phyloP scores from a whole-genome alignment of 2,329 filamentous ascomycete genomes.

The Aureobasidium musti region DNA sequence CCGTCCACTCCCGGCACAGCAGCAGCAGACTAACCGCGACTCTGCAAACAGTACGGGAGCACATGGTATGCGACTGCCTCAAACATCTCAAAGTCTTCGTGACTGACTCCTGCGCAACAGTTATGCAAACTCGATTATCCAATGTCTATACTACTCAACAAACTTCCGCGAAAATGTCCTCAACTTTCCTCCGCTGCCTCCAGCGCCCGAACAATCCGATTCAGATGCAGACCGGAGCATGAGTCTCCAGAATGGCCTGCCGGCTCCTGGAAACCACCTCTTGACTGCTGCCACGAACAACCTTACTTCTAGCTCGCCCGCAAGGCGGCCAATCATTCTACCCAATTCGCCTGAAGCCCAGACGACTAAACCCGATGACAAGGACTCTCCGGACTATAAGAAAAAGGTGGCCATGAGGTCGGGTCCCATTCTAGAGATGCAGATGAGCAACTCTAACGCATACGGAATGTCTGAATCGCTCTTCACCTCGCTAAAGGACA shows the following conservation, averaged over 20 bases:
- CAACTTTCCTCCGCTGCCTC: slow-evolving; percentile 66
- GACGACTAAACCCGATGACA: slow-evolving; percentile 73
- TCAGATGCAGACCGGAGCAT: slow-evolving; percentile 38
- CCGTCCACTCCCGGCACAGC: neutral
- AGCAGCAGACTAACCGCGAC: slow-evolving; percentile 30
- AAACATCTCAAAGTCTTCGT: neutral
- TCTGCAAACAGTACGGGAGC: slow-evolving; percentile 75
- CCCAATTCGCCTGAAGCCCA: slow-evolving; percentile 32
- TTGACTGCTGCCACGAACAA: slow-evolving; percentile 26
- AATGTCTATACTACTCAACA: slow-evolving; percentile 94
- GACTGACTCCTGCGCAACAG: slow-evolving; percentile 51
- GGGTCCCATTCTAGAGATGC: slow-evolving; percentile 82
- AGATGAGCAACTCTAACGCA: slow-evolving; percentile 72
- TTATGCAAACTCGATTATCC: slow-evolving; percentile 98
- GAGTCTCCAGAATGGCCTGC: slow-evolving; percentile 50
- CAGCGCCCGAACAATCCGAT: slow-evolving; percentile 17
- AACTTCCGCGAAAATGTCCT: slow-evolving; percentile 93
- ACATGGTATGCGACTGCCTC: slow-evolving; percentile 71
- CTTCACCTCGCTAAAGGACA: slow-evolving; percentile 93
- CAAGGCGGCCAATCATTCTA: slow-evolving; percentile 31
- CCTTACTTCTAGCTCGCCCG: slow-evolving; percentile 31
- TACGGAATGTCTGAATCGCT: slow-evolving; percentile 95
- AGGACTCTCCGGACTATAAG: slow-evolving; percentile 94
- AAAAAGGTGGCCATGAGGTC: slow-evolving; percentile 92
- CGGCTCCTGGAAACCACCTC: slow-evolving; percentile 48